phyloP scores from a whole-genome alignment of 345 rosid genomes.

The Sisymbrium altissimum region DNA sequence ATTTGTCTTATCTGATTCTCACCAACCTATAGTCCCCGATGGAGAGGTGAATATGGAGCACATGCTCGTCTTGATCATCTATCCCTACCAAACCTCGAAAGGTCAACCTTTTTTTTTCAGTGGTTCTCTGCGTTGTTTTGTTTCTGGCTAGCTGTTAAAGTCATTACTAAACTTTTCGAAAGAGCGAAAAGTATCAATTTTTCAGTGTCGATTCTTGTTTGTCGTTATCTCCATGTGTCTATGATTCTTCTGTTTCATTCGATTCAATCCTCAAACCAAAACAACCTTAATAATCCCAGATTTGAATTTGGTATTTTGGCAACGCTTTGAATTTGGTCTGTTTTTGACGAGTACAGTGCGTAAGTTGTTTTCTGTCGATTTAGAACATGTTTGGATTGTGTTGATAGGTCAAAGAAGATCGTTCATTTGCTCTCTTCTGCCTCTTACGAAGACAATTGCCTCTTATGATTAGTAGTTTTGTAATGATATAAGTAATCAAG shows the following conservation, averaged over 20 bases:
- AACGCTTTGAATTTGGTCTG: neutral
- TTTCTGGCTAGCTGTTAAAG: conserved; percentile 16
- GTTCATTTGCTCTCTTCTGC: neutral
- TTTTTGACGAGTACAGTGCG: neutral
- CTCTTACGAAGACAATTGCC: neutral
- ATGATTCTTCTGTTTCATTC: conserved; percentile 4
- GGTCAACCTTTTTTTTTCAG: conserved; percentile 5
- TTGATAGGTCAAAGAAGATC: neutral
- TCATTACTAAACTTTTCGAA: conserved; percentile 1
- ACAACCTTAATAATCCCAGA: neutral
- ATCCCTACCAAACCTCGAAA: conserved; percentile 19
- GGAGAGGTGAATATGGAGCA: conserved; percentile 13
- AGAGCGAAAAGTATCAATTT: conserved; percentile 13
- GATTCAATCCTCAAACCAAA: neutral
- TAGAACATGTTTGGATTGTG: conserved; percentile 4
- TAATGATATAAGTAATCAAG: neutral
- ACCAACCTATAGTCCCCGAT: conserved; percentile 23
- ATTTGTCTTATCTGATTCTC: neutral
- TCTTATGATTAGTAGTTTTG: neutral
- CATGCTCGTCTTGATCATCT: conserved; percentile 26
- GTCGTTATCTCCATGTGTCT: neutral
- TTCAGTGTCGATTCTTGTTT: conserved; percentile 1
- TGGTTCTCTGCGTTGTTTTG: neutral
- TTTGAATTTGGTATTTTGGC: neutral
- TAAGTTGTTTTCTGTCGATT: neutral